These are phyloP conservation scores for Backusella morwellensis DNA, from an alignment of 192 early-diverging fungal genomes.

Conservation along the genomic window DNA sequence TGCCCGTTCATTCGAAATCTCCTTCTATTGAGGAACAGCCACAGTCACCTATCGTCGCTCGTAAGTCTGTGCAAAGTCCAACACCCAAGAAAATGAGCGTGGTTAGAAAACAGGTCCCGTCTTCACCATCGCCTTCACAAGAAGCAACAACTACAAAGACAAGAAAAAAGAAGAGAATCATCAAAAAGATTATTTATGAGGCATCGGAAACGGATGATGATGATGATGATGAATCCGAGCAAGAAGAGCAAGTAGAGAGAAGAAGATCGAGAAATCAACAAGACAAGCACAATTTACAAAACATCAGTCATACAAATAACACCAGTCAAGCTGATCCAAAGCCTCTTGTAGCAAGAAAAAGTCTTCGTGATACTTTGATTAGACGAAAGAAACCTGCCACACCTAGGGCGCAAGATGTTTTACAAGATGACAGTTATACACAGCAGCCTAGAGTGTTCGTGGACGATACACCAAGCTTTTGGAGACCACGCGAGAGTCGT, in stretches of 20 bases:
- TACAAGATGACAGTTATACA: not conserved
- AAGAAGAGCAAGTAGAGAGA: not conserved
- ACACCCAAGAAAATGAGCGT: not conserved
- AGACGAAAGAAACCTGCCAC: slow-evolving; percentile 1
- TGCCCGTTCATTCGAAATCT: not conserved
- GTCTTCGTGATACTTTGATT: not conserved
- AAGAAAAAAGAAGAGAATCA: not conserved
- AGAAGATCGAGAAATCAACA: not conserved
- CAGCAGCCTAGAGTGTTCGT: not conserved
- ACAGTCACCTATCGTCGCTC: not conserved
- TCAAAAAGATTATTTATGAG: not conserved
- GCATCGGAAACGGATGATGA: not conserved
- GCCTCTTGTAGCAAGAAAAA: not conserved
- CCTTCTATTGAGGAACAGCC: not conserved
- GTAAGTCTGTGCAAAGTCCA: not conserved
- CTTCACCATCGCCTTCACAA: not conserved
- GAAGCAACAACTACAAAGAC: not conserved
- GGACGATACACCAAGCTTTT: not conserved
- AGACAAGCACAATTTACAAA: not conserved
- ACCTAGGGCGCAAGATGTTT: not conserved
- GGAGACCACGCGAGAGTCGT: not conserved
- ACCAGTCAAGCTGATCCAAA: not conserved
- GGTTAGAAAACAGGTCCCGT: not conserved
- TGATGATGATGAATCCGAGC: not conserved
- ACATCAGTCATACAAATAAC: not conserved